phyloP scores from a whole-genome alignment of 2,329 filamentous ascomycete genomes.

The Saccharata proteae region DNA sequence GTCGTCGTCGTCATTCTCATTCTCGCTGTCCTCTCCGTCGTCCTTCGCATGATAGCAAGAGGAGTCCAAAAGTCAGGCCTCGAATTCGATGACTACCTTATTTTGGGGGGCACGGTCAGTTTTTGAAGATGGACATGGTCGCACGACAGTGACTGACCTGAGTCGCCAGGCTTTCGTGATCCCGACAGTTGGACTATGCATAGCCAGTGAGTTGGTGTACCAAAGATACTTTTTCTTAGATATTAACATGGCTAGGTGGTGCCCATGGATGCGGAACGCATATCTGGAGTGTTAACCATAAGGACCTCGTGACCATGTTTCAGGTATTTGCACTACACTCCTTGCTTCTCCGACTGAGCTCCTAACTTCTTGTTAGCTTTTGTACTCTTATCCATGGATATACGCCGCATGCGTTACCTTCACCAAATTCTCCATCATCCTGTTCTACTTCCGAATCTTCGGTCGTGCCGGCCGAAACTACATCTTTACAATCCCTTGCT shows the following conservation, averaged over 20 bases:
- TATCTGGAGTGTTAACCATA: neutral
- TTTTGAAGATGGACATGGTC: neutral
- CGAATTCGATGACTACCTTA: conserved; percentile 1
- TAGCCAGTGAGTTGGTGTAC: too few relatives aligned
- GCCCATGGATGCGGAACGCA: neutral
- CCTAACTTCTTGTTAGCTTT: too few relatives aligned
- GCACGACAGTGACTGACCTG: neutral
- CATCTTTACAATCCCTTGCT: neutral
- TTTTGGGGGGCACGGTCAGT: neutral
- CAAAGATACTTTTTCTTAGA: too few relatives aligned
- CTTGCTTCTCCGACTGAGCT: too few relatives aligned
- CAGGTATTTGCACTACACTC: too few relatives aligned
- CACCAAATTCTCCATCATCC: conserved; percentile 1
- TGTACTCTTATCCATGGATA: conserved; percentile 1
- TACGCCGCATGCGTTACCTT: neutral
- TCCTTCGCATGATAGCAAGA: neutral
- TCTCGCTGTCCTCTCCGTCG: neutral
- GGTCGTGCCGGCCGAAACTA: neutral
- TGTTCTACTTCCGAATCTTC: conserved; percentile 1
- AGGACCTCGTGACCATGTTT: neutral
- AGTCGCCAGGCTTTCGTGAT: neutral
- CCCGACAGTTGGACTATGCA: neutral
- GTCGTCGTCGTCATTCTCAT: neutral
- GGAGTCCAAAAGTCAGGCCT: neutral
- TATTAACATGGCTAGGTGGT: too few relatives aligned